These are phyloP conservation scores for Cystobasidium ongulense DNA, from an alignment of 768 basidiomycete species.

Conservation along the genomic window DNA sequence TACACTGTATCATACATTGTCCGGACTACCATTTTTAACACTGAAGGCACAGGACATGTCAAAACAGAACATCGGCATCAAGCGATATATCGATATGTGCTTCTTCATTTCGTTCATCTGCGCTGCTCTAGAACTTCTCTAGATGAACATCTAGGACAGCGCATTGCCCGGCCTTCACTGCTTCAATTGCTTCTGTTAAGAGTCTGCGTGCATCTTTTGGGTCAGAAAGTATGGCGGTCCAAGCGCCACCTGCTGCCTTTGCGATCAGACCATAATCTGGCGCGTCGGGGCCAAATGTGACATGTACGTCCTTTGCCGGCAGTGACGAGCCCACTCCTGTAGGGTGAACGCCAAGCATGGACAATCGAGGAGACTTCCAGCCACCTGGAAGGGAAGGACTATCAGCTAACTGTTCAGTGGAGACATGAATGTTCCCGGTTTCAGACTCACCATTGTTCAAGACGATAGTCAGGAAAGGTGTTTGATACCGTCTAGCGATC, in stretches of 20 bases:
- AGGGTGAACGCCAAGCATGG: slow-evolving; percentile 61
- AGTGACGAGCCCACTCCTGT: slow-evolving; percentile 52
- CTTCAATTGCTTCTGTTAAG: slow-evolving; percentile 52
- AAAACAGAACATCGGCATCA: too few species aligned
- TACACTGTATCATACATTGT: too few species aligned
- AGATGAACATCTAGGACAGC: slow-evolving; percentile 61
- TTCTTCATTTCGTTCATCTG: neutral
- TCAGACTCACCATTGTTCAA: slow-evolving; percentile 55
- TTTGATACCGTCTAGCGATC: slow-evolving; percentile 63
- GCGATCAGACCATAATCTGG: slow-evolving; percentile 58
- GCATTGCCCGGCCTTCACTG: slow-evolving; percentile 58
- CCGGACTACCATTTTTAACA: too few species aligned
- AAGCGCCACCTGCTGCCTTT: slow-evolving; percentile 60
- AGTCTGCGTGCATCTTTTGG: slow-evolving; percentile 45
- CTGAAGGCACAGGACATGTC: too few species aligned
- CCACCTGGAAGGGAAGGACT: slow-evolving; percentile 6
- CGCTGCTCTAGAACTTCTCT: slow-evolving; percentile 46
- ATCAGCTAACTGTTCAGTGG: neutral
- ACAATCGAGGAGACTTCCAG: slow-evolving; percentile 55
- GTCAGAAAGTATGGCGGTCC: slow-evolving; percentile 49
- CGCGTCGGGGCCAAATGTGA: slow-evolving; percentile 57
- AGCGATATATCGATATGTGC: too few species aligned
- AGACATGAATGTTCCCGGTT: slow-evolving; percentile 55
- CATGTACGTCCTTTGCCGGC: slow-evolving; percentile 52
- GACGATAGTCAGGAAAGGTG: slow-evolving; percentile 65